Evolutionary conservation across 2,329 filamentous ascomycete species (phyloP), one percentile per base, ranked within the genome.

Genomic region (Trichophyton equinum): DNA sequence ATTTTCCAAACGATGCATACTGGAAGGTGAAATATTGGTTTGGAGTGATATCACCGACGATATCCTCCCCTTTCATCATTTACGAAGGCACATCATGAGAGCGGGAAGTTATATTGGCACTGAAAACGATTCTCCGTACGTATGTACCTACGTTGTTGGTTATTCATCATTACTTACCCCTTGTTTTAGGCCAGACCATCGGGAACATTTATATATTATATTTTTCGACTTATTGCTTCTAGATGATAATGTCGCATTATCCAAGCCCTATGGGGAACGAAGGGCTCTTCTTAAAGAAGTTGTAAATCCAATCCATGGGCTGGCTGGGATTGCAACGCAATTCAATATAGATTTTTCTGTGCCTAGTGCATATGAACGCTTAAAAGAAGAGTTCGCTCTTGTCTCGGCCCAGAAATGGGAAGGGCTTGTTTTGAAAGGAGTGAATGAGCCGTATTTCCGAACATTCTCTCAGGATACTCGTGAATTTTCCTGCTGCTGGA

Each of bases 1-100:
- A 9, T 73, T 95, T 64, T 79, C 78, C 27, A 76, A 74, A 6
- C 80, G 81, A 4, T 95, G 89, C 66, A 92, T 96, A 51, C 72
- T 96, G 0, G 87, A 96, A 68, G 90, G 89, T 1, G 91, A 96
- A 69, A 75, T 96, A 60, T 79, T 94, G 4, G 86, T 92, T 1
- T 95, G 86, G 72, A 88, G 82, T 69, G 85, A 89, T 58, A 75
- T 78, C 73, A 78, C 86, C 49, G 73, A 80, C 22, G 81, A 78
- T 42, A 84, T 95, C 2, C 74, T 90, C 49, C 84, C 85, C 0
- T 96, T 96, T 66, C 84, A 94, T 66, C 88, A 89, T 67, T 86
- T 96, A 62, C 82, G 90, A 53, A 91, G 89, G 66, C 87, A 95
- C 68, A 82, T 96, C 27, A 79, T 81, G 6, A 82, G 90, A 46